Percentiles rank a stretch among this genome's conserved stretches.
Evolutionary conservation across 2,329 filamentous ascomycete genomes (phyloP).

Genomic region (Aspergillus eucalypticola): DNA sequence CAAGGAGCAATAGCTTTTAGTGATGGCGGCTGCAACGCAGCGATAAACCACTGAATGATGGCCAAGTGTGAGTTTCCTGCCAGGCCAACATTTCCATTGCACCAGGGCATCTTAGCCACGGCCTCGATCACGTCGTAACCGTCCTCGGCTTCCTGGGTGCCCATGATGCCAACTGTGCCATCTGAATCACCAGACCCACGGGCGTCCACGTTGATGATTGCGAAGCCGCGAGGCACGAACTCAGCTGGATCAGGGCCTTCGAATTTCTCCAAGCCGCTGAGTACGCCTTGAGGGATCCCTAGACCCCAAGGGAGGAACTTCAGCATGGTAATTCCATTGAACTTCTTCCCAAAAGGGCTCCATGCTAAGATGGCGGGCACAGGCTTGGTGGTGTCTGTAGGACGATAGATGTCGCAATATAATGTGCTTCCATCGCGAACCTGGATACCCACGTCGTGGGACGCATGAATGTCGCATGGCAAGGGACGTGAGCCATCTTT

Average conservation of each 20-base stretch:
- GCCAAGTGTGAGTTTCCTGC: conserved; percentile 6
- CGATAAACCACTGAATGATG: conserved; percentile 7
- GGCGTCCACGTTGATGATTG: conserved; percentile 1
- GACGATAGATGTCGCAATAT: conserved; percentile 7
- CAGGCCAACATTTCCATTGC: conserved; percentile 1
- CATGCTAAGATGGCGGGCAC: conserved; percentile 3
- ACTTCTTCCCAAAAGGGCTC: conserved; percentile 4
- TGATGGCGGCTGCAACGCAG: conserved; percentile 4
- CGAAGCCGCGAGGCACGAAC: conserved; percentile 6
- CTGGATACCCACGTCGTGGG: conserved; percentile 4
- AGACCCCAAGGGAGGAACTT: conserved; percentile 3
- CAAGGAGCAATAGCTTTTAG: conserved; percentile 2
- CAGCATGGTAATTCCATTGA: conserved; percentile 4
- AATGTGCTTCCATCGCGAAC: conserved; percentile 4
- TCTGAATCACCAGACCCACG: conserved; percentile 5
- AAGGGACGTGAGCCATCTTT: conserved; percentile 4
- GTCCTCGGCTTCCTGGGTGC: conserved; percentile 5
- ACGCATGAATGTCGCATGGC: conserved; percentile 1
- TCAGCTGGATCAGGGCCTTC: conserved; percentile 8
- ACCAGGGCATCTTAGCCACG: conserved; percentile 7
- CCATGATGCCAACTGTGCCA: conserved; percentile 4
- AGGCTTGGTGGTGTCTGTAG: not conserved
- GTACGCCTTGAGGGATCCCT: not conserved
- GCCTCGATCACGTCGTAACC: conserved; percentile 5
- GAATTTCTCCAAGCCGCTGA: conserved; percentile 4